phyloP scores from a whole-genome alignment of 1,139 yeast genomes.

The Pichia sp. region DNA sequence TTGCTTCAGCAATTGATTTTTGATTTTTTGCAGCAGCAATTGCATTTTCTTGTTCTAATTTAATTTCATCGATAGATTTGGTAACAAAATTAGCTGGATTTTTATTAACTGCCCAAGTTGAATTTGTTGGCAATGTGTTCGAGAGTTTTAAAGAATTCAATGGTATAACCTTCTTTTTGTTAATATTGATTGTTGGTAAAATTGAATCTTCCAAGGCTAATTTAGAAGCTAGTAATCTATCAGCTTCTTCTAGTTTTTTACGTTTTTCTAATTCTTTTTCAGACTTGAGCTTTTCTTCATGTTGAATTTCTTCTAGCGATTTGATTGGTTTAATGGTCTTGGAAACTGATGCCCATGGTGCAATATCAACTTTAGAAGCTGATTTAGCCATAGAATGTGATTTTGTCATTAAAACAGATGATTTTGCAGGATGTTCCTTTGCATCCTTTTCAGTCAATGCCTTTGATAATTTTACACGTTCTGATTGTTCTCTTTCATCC shows the following conservation, averaged over 20 bases:
- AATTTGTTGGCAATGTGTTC: conserved; percentile 13
- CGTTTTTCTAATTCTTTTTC: conserved; percentile 25
- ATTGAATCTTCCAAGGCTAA: conserved; percentile 25
- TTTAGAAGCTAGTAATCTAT: conserved; percentile 28
- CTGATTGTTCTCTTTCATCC: not conserved
- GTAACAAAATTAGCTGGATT: conserved; percentile 17
- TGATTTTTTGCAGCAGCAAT: conserved; percentile 13
- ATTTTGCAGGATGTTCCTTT: not conserved
- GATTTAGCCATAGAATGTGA: not conserved
- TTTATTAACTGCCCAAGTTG: conserved; percentile 44
- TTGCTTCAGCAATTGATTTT: conserved; percentile 15
- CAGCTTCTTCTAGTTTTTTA: conserved; percentile 19
- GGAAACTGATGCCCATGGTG: conserved; percentile 49
- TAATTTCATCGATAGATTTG: conserved; percentile 27
- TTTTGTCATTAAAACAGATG: too few species aligned
- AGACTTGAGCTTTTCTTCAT: conserved; percentile 51
- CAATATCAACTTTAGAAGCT: conserved; percentile 30
- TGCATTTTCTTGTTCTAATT: conserved; percentile 21
- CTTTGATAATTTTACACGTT: not conserved
- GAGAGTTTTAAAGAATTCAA: not conserved
- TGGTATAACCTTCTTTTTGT: conserved; percentile 11
- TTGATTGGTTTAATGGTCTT: conserved; percentile 38
- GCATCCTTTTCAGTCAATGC: not conserved
- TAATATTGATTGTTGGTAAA: conserved; percentile 8
- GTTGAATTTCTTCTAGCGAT: conserved; percentile 65